Evolutionary conservation across 257 asterid species (phyloP), one percentile per base, ranked within the genome.

Genomic region (Verbena officinalis): DNA sequence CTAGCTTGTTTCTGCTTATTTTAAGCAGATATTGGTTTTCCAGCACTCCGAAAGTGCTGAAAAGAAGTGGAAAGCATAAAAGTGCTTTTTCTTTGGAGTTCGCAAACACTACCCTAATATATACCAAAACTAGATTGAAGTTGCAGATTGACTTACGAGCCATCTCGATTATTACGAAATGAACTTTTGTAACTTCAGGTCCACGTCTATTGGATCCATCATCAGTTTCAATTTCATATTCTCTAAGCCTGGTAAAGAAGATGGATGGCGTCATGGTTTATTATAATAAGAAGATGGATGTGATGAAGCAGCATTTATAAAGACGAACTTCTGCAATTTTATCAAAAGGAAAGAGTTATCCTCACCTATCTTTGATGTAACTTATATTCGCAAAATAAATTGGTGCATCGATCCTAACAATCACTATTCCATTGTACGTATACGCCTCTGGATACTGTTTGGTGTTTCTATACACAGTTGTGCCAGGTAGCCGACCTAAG

Each of bases 401-500:
- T 12, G 99, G 99, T 1, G 99, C 94, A 79, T 93, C 99, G 30
- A 93, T 71, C 60, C 99, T 90, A 78, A 93, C 99, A 74, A 90
- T 86, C 70, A 90, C 99, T 44, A 93, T 86, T 68, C 99, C 99
- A 0, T 93, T 90, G 79, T 88, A 93, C 56, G 96, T 88, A 81
- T 88, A 88, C 51, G 99, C 92, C 77, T 93, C 99, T 23, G 99
- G 99, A 76, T 93, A 93, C 76, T 93, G 99, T 74, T 86, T 86
- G 65, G 75, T 73, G 74, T 93, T 93, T 80, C 99, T 81, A 44
- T 93, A 93, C 52, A 93, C 79, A 22, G 99, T 93, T 34, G 99
- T 93, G 38, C 97, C 99, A 71, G 99, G 99, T 72, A 93, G 84
- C 53, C 99, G 96, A 20, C 99, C 97, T 84, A 93, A 84, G 73